Conservation (phyloP, 345 rosid genomes). For the Brassica incana region DNA sequence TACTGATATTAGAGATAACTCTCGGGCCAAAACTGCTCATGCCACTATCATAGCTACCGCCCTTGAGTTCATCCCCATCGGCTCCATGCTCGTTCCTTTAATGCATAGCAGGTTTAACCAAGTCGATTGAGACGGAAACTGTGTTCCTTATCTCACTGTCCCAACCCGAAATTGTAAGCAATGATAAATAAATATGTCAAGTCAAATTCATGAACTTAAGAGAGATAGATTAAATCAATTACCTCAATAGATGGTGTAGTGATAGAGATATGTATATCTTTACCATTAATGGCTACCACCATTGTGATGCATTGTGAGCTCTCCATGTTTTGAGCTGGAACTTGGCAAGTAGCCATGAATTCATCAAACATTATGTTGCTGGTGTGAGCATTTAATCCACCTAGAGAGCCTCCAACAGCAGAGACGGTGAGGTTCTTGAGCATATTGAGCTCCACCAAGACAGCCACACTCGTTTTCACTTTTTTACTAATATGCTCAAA, state of each 20-base stretch:
- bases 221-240: neutral
- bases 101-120: neutral
- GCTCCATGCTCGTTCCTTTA: neutral
- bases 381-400: constrained; percentile 88
- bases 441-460: constrained; percentile 37
- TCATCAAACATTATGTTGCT: constrained; percentile 80
- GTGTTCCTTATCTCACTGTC: neutral
- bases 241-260: neutral
- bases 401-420: constrained; percentile 79
- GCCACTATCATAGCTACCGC: neutral
- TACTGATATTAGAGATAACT: neutral
- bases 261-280: neutral
- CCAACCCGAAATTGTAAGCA: neutral
- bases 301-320: neutral
- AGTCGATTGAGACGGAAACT: neutral
- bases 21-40: neutral
- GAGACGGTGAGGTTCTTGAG: constrained; percentile 76
- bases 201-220: neutral
- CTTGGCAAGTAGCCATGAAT: constrained; percentile 84
- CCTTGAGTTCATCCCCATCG: neutral
- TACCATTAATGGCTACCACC: neutral
- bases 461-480: too few relatives aligned
- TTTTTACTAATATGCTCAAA: too few relatives aligned
- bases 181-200: neutral
- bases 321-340: constrained; percentile 72